phyloP scores from a whole-genome alignment of 2,329 filamentous ascomycete genomes.

The Talaromyces sp. region DNA sequence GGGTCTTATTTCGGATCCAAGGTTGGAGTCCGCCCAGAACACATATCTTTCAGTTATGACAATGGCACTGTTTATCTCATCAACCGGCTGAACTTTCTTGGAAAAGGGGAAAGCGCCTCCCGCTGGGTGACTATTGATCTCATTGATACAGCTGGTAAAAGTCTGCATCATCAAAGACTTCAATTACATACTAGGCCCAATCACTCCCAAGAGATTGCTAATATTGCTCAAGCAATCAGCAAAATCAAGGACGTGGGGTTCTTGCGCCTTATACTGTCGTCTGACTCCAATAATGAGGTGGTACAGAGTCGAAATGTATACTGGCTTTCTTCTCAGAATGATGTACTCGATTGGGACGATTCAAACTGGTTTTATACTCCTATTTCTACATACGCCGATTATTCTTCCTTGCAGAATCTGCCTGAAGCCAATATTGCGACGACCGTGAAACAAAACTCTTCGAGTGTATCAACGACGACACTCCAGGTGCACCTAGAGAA shows the following conservation, averaged over 20 bases:
- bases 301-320: constrained; percentile 59
- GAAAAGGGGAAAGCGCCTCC: constrained; percentile 30
- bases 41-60: constrained; percentile 56
- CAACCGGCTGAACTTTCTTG: constrained; percentile 47
- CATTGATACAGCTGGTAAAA: constrained; percentile 48
- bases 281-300: constrained; percentile 25
- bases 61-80: constrained; percentile 49
- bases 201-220: constrained; percentile 38
- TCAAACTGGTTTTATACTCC: constrained; percentile 61
- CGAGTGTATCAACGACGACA: constrained; percentile 14
- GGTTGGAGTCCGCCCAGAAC: constrained; percentile 49
- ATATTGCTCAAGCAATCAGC: constrained; percentile 29
- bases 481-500: constrained; percentile 51
- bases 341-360: constrained; percentile 54
- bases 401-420: constrained; percentile 45
- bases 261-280: constrained; percentile 48
- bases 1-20: constrained; percentile 62
- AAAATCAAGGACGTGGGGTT: constrained; percentile 47
- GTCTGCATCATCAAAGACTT: constrained; percentile 37
- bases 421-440: constrained; percentile 38
- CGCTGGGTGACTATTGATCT: constrained; percentile 51
- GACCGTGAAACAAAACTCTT: constrained; percentile 19
- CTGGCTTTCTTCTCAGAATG: constrained; percentile 51
- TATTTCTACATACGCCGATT: constrained; percentile 51
- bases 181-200: constrained; percentile 45